Evolutionary conservation across 805 yeast species (phyloP), one percentile per base, ranked within the genome.

Genomic region (Ogataea angusta): DNA sequence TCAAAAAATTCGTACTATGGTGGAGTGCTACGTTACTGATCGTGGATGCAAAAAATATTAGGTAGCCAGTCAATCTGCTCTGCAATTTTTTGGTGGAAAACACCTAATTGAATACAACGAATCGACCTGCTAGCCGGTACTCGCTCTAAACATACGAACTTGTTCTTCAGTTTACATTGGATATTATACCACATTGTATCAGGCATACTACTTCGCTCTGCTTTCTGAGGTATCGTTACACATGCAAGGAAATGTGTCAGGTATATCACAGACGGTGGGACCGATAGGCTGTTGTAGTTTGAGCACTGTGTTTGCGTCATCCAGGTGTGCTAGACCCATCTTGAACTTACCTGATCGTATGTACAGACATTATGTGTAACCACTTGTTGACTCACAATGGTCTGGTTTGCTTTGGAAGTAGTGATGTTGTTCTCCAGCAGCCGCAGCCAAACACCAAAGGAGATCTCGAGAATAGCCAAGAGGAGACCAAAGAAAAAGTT

Each of bases 211-310:
- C 27, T 62, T 56, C 23, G 55, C 62, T 4, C 49, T 67, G 7
- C 52, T 58, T 27, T 58, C 43, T 31, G 55, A 36, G 16, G 60
- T 72, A 7, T 73, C 75, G 0, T 32, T 50, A 4, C 63, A 65
- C 36, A 43, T 65, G 12, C 72, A 68, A 37, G 73, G 71, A 13
- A 61, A 64, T 21, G 67, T 68, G 2, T 42, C 64, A 6, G 74
- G 69, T 1, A 46, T 68, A 6, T 52, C 59, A 25, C 65, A 59
- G 42, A 65, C 72, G 1, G 42, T 53, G 10, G 62, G 61, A 1
- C 73, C 68, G 48, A 40, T 67, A 19, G 67, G 66, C 1, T 39
- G 52, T 1, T 40, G 53, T 17, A 50, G 64, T 33, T 23, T 65
- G n/a, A 59, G 62, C 1, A 47, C 53, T 26, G 59, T 68, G 5